Conservation (phyloP, 192 early-diverging fungal species). For the Entophlyctis luteolus region DNA sequence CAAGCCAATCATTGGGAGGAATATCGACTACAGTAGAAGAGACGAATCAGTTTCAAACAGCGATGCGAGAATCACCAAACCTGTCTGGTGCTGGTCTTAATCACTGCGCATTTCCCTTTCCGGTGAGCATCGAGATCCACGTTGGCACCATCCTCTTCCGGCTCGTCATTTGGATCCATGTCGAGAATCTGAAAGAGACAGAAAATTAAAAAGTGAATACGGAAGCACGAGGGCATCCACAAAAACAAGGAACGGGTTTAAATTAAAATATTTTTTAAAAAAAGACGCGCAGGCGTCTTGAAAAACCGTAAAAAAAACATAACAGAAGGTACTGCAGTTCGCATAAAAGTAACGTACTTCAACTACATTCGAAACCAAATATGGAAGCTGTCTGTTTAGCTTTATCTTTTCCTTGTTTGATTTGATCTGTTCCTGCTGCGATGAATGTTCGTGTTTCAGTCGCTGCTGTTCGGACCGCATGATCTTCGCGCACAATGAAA, state of each 20-base stretch:
- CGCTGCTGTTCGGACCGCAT: conserved; percentile 88
- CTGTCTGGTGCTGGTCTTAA: conserved; percentile 92
- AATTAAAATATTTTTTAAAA: background rate
- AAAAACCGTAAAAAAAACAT: too few relatives aligned
- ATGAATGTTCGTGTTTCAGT: conserved; percentile 81
- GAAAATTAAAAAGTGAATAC: background rate
- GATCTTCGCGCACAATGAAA: conserved; percentile 42
- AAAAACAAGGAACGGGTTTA: background rate
- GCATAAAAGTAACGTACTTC: conserved; percentile 72
- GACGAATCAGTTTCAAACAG: too few relatives aligned
- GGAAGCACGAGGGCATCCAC: background rate
- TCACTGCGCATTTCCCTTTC: conserved; percentile 95
- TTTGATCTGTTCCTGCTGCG: conserved; percentile 89
- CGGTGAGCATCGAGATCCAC: conserved; percentile 88
- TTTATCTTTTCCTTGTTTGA: conserved; percentile 99
- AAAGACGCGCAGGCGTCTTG: too few relatives aligned
- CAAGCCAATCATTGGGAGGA: conserved; percentile 93
- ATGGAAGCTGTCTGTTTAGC: conserved; percentile 95
- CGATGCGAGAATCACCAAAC: conserved; percentile 33
- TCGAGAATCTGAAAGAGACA: conserved; percentile 68
- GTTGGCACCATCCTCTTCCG: conserved; percentile 92
- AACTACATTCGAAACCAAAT: conserved; percentile 92
- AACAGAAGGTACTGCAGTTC: too few relatives aligned
- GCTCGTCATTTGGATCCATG: conserved; percentile 83
- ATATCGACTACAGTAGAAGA: conserved; percentile 70